Evolutionary conservation across 371 early-diverging fungal genomes (phyloP).

Genomic region (Caulochytrium protostelioides): DNA sequence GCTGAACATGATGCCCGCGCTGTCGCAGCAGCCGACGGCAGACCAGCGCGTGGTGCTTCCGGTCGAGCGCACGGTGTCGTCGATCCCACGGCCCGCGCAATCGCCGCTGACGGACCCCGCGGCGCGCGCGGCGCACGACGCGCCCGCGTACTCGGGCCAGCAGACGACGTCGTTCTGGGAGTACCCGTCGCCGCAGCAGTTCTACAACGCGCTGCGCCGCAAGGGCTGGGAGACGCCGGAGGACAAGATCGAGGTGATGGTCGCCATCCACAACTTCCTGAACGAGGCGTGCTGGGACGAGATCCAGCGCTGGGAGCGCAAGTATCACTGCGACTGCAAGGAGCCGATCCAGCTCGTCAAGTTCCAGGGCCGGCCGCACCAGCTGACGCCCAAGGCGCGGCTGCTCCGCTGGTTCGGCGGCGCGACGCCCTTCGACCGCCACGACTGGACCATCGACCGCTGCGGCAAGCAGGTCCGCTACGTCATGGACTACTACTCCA

Average conservation of each 20-base stretch:
- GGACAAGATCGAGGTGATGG: constrained; percentile 72
- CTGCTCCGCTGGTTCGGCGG: constrained; percentile 7
- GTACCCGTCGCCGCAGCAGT: constrained; percentile 88
- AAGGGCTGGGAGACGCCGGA: constrained; percentile 86
- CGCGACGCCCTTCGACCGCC: constrained; percentile 71
- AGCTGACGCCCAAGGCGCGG: constrained; percentile 59
- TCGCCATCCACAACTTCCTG: constrained; percentile 88
- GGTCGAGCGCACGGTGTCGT: constrained; percentile 36
- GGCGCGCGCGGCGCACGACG: neutral
- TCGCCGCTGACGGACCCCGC: constrained; percentile 2
- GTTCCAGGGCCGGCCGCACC: constrained; percentile 63
- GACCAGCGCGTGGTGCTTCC: constrained; percentile 47
- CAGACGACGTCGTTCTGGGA: constrained; percentile 44
- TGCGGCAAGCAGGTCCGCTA: constrained; percentile 78
- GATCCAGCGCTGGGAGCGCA: constrained; percentile 75
- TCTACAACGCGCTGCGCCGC: constrained; percentile 81
- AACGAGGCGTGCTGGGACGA: constrained; percentile 89
- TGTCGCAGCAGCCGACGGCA: constrained; percentile 37
- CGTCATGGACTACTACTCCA: constrained; percentile 81
- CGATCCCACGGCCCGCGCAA: constrained; percentile 23
- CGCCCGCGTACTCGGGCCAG: too few species aligned
- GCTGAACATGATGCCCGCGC: constrained; percentile 62
- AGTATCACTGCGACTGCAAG: constrained; percentile 30
- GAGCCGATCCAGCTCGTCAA: constrained; percentile 49
- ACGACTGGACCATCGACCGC: constrained; percentile 91